Percentiles rank a stretch among this genome's conserved stretches.
Evolutionary conservation across 2,329 filamentous ascomycete species (phyloP).

Genomic region (Neocatenulostroma microsporum): DNA sequence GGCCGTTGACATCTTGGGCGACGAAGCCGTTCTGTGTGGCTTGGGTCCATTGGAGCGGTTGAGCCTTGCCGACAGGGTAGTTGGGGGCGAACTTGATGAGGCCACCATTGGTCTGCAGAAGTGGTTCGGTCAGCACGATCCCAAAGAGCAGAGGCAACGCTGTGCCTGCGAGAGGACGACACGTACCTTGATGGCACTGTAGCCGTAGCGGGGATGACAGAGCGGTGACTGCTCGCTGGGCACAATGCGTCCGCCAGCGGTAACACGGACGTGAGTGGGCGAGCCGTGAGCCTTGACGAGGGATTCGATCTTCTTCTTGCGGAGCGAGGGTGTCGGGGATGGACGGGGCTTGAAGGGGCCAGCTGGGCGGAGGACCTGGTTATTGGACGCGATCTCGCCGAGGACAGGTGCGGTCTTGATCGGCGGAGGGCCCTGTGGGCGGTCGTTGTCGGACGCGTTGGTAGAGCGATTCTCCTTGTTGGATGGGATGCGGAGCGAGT

Average conservation of each 20-base stretch:
- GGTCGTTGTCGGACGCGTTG: constrained; percentile 13
- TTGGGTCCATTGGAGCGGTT: constrained; percentile 25
- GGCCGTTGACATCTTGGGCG: constrained; percentile 29
- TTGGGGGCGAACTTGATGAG: constrained; percentile 33
- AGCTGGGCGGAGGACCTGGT: constrained; percentile 19
- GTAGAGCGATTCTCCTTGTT: constrained; percentile 28
- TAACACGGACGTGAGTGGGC: constrained; percentile 44
- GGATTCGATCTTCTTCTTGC: constrained; percentile 42
- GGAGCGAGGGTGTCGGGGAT: constrained; percentile 45
- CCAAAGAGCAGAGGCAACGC: no score
- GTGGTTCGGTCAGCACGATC: no score
- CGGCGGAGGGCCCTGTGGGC: constrained; percentile 9
- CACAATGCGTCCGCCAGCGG: constrained; percentile 47
- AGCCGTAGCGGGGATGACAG: constrained; percentile 32
- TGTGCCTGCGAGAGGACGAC: no score
- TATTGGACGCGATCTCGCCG: constrained; percentile 28
- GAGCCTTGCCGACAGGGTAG: constrained; percentile 22
- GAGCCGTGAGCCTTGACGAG: constrained; percentile 47
- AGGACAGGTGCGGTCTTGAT: constrained; percentile 18
- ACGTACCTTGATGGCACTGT: constrained; percentile 31
- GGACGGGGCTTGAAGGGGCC: constrained; percentile 23
- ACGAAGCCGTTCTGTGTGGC: constrained; percentile 31
- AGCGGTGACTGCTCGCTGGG: constrained; percentile 38
- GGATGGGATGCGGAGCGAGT: constrained; percentile 23
- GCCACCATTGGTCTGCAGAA: constrained; percentile 30